Percentiles rank a stretch among this genome's conserved stretches.
Conservation (phyloP, 768 basidiomycete genomes). For the Pisolithus albus region DNA sequence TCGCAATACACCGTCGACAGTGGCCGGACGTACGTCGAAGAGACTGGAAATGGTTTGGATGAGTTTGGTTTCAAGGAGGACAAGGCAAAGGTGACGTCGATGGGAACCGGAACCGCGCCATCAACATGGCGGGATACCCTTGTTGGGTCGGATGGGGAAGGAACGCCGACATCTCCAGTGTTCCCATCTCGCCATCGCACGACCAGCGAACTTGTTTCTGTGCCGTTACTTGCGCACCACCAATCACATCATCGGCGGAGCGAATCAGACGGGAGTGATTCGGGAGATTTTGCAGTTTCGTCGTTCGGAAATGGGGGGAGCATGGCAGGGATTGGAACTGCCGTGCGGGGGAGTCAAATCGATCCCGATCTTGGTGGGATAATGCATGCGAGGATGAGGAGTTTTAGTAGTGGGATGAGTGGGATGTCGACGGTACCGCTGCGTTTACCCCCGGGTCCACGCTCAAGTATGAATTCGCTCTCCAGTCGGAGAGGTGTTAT, state of each 20-base stretch:
- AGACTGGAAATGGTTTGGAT: constrained; percentile 8
- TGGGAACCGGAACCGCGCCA: constrained; percentile 10
- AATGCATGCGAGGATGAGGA: constrained; percentile 8
- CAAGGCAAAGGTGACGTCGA: background rate
- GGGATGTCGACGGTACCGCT: constrained; percentile 7
- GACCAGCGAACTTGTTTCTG: constrained; percentile 21
- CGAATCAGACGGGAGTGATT: constrained; percentile 9
- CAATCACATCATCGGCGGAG: constrained; percentile 9
- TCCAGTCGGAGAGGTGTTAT: background rate
- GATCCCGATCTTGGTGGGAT: constrained; percentile 4
- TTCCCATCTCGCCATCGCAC: constrained; percentile 19
- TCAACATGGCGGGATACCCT: constrained; percentile 19
- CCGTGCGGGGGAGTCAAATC: constrained; percentile 28
- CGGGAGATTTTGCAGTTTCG: constrained; percentile 17
- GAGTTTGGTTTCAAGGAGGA: constrained; percentile 3
- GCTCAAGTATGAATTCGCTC: background rate
- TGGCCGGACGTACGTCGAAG: constrained; percentile 21
- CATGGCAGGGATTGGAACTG: constrained; percentile 45
- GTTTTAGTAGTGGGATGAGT: constrained; percentile 8
- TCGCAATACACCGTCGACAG: constrained; percentile 31
- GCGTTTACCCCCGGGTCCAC: background rate
- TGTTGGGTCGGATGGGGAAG: constrained; percentile 20
- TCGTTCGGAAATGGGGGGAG: background rate
- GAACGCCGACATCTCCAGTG: constrained; percentile 10
- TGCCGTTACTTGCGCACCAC: constrained; percentile 28